A percentile compares a stretch with the other conserved stretches of the same genome.
phyloP scores from a whole-genome alignment of 2,329 filamentous ascomycete species.

The Scopulariopsis brevicaulis region DNA sequence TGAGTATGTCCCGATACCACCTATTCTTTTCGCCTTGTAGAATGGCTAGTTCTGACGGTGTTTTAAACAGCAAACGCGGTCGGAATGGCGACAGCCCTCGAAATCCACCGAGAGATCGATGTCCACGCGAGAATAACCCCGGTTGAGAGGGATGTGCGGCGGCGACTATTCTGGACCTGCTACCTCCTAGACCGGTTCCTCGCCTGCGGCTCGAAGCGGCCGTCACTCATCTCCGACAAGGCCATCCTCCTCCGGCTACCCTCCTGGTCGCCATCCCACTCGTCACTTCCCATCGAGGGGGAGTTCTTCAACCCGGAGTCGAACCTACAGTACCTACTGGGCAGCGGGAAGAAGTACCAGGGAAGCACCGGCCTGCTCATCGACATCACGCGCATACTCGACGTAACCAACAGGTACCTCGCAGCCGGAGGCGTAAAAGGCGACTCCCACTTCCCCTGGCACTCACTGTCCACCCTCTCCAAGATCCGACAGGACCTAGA shows the following conservation, averaged over 20 bases:
- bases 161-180: constrained; percentile 81
- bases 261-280: constrained; percentile 55
- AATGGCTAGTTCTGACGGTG: neutral
- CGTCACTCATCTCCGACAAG: constrained; percentile 69
- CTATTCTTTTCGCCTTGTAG: neutral
- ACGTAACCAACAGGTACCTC: constrained; percentile 73
- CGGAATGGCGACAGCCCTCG: constrained; percentile 73
- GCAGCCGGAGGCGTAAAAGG: constrained; percentile 79
- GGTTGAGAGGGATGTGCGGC: constrained; percentile 62
- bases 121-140: constrained; percentile 47
- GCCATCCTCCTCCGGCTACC: constrained; percentile 66
- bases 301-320: constrained; percentile 72
- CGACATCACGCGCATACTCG: constrained; percentile 72
- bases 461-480: constrained; percentile 72
- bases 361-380: constrained; percentile 73
- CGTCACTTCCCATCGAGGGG: constrained; percentile 55
- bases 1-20: constrained; percentile 41
- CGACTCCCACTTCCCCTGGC: constrained; percentile 86
- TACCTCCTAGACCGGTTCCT: constrained; percentile 80
- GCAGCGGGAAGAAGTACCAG: constrained; percentile 57
- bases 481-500: constrained; percentile 80
- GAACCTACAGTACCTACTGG: constrained; percentile 64
- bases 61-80: constrained; percentile 51
- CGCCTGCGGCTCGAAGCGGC: constrained; percentile 69
- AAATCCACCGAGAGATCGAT: constrained; percentile 68